Conservation (phyloP, 1,139 yeast genomes). For the Nakaseomyces bracarensis region DNA sequence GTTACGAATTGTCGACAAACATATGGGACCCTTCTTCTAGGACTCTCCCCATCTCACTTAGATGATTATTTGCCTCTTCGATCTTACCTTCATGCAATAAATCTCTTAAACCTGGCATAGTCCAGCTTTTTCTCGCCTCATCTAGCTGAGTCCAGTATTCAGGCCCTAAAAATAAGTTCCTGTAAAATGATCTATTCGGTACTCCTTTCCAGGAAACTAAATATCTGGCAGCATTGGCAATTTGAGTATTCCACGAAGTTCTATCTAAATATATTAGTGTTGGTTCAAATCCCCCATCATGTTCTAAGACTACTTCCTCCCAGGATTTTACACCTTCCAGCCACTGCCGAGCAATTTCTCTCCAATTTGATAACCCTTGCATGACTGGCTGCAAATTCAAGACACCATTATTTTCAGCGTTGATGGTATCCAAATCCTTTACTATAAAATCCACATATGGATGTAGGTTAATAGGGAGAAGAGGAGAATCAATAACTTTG, state of each 20-base stretch:
- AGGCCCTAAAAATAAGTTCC: slow-evolving; percentile 6
- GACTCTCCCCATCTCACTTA: slow-evolving; percentile 1
- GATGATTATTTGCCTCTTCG: background rate
- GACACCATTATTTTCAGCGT: background rate
- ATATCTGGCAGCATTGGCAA: slow-evolving; percentile 2
- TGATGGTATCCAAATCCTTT: background rate
- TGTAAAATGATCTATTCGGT: slow-evolving; percentile 6
- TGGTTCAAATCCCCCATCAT: slow-evolving; percentile 5
- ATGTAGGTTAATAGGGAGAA: background rate
- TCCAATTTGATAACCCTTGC: slow-evolving; percentile 2
- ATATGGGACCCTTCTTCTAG: background rate
- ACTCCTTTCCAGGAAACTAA: slow-evolving; percentile 7
- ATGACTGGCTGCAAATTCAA: background rate
- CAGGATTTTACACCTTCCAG: slow-evolving; percentile 7
- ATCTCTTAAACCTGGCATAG: slow-evolving; percentile 6
- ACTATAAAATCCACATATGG: background rate
- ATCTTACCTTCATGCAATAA: background rate
- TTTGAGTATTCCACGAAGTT: slow-evolving; percentile 6
- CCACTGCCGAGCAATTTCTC: slow-evolving; percentile 2
- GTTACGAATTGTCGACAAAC: background rate
- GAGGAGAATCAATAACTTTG: slow-evolving; percentile 1
- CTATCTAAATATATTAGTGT: slow-evolving; percentile 6
- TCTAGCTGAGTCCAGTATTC: slow-evolving; percentile 1
- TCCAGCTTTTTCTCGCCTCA: slow-evolving; percentile 1
- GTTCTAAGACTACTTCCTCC: slow-evolving; percentile 10